A percentile compares a stretch with the other conserved stretches of the same genome.
phyloP scores from a whole-genome alignment of 805 yeast genomes.

The Hanseniaspora valbyensis region DNA sequence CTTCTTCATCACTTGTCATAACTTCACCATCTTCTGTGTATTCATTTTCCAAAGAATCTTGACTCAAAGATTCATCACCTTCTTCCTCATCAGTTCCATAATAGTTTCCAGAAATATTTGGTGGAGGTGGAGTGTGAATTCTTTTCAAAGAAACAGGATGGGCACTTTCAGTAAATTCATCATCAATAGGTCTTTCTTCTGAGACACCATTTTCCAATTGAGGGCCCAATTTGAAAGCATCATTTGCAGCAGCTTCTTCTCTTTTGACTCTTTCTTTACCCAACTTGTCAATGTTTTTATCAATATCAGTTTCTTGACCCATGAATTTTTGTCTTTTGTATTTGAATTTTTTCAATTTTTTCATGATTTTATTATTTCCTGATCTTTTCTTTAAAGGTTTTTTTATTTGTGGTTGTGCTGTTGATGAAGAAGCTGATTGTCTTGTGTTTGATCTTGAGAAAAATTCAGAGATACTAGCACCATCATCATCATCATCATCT shows the following conservation, averaged over 20 bases:
- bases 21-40: not conserved
- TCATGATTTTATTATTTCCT: constrained; percentile 19
- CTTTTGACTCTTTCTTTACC: constrained; percentile 32
- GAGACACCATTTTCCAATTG: constrained; percentile 8
- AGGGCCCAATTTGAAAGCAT: constrained; percentile 34
- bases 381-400: constrained; percentile 42
- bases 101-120: not conserved
- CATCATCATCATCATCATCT: constrained; percentile 4
- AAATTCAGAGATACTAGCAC: constrained; percentile 3
- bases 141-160: constrained; percentile 3
- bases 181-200: constrained; percentile 17
- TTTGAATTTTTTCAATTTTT: constrained; percentile 24
- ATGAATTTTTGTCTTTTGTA: constrained; percentile 28
- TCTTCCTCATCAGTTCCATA: constrained; percentile 3
- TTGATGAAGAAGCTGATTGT: not conserved
- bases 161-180: constrained; percentile 7
- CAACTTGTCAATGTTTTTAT: constrained; percentile 24
- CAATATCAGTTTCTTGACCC: constrained; percentile 20
- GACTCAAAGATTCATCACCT: constrained; percentile 9
- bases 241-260: constrained; percentile 36
- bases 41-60: constrained; percentile 8
- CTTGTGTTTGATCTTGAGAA: constrained; percentile 10
- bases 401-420: not conserved
- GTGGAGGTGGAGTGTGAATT: not conserved
- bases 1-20: not conserved